Evolutionary conservation across 441 rosid species (phyloP).

Genomic region (Omphalea diandra): DNA sequence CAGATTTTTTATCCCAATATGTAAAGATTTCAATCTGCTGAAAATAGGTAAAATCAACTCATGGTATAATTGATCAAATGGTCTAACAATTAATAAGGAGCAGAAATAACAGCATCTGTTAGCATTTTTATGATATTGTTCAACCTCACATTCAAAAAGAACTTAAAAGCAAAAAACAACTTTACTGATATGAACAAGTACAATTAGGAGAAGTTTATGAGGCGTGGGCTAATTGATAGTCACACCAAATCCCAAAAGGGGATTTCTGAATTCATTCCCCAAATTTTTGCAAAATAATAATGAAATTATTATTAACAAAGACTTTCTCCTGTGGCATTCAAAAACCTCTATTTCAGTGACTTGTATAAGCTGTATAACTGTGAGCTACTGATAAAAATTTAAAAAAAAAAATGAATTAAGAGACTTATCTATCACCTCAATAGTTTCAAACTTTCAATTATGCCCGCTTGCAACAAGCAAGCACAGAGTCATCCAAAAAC

Average conservation of each 20-base stretch:
- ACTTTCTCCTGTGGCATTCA: conserved; percentile 4
- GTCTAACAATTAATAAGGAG: neutral
- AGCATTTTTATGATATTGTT: neutral
- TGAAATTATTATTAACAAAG: neutral
- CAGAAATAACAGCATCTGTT: neutral
- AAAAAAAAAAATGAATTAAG: neutral
- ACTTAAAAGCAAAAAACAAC: too few relatives aligned
- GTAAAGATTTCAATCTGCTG: too few relatives aligned
- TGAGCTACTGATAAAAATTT: neutral
- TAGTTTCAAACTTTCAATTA: conserved; percentile 18
- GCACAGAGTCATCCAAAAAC: conserved; percentile 74
- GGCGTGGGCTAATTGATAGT: neutral
- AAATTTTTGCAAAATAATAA: neutral
- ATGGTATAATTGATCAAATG: neutral
- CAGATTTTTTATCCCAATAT: too few relatives aligned
- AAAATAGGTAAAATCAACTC: too few relatives aligned
- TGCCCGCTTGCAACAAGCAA: conserved; percentile 48
- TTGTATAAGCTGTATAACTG: conserved; percentile 16
- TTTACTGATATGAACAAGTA: neutral
- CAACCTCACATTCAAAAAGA: neutral
- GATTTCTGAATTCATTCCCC: neutral
- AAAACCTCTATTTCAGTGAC: conserved; percentile 6
- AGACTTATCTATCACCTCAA: conserved; percentile 1
- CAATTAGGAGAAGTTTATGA: neutral
- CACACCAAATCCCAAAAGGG: neutral